Conservation (phyloP, 2,329 filamentous ascomycete species). For the Apiospora koreana region DNA sequence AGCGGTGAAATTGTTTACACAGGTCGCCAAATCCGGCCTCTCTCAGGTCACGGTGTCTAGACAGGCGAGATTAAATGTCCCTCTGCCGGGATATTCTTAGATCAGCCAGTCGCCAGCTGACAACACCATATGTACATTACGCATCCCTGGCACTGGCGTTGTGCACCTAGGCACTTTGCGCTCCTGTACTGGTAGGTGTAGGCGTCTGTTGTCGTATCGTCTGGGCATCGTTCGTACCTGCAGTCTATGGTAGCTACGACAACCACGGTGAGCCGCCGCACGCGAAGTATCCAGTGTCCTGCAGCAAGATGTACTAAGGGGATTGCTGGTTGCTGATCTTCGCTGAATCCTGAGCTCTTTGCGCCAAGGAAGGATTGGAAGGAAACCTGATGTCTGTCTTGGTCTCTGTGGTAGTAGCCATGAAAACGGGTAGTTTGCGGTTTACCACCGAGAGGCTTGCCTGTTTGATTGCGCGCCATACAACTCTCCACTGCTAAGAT, state of each 20-base stretch:
- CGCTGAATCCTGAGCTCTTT: not conserved
- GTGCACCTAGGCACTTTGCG: no score
- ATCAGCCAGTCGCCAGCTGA: not conserved
- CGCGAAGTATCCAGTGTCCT: not conserved
- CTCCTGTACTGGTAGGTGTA: no score
- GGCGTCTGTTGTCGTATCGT: not conserved
- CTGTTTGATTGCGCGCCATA: slow-evolving; percentile 7
- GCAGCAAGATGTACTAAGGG: not conserved
- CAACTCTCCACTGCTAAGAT: not conserved
- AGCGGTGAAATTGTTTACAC: not conserved
- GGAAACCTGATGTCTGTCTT: not conserved
- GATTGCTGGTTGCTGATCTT: not conserved
- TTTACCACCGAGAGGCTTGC: not conserved
- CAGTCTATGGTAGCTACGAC: not conserved
- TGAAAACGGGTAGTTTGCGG: not conserved
- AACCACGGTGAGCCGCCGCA: not conserved
- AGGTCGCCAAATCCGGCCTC: not conserved
- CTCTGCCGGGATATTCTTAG: slow-evolving; percentile 7
- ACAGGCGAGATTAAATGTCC: slow-evolving; percentile 4
- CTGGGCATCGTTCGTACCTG: not conserved
- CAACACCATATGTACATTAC: not conserved
- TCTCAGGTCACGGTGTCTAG: not conserved
- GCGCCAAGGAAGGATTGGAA: not conserved
- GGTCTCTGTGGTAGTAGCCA: not conserved
- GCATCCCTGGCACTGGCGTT: not conserved